Percentiles rank a stretch among this genome's conserved stretches.
Evolutionary conservation across 352 stramenopile species (phyloP).

Genomic region (Pythium apleroticum): DNA sequence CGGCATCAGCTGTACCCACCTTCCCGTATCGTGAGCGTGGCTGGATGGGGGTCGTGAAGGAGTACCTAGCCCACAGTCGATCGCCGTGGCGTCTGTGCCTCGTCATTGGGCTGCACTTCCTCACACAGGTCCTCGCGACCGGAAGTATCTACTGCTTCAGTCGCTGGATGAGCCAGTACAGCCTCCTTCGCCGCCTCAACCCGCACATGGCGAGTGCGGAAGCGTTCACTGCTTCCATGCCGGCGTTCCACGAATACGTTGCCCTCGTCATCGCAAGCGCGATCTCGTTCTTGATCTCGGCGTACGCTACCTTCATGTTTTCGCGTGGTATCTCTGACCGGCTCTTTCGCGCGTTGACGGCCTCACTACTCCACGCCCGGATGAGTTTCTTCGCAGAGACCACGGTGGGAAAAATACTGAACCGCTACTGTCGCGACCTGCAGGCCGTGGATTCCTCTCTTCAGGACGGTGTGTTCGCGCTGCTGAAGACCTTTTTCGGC

Average conservation of each 20-base stretch:
- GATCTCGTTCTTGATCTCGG: conserved; percentile 19
- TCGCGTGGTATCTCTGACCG: conserved; percentile 17
- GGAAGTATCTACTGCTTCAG: conserved; percentile 41
- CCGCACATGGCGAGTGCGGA: conserved; percentile 18
- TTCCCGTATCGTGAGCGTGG: conserved; percentile 13
- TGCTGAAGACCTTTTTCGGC: conserved; percentile 36
- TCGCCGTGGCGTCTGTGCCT: conserved; percentile 27
- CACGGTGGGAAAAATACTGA: conserved; percentile 28
- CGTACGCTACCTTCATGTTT: conserved; percentile 27
- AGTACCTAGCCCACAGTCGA: conserved; percentile 39
- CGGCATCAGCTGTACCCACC: not conserved
- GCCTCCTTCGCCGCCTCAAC: conserved; percentile 3
- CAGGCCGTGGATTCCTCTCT: conserved; percentile 35
- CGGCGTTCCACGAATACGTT: conserved; percentile 26
- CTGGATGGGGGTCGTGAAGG: conserved; percentile 27
- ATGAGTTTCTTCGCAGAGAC: conserved; percentile 32
- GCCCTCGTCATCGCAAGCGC: conserved; percentile 14
- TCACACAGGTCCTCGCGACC: conserved; percentile 36
- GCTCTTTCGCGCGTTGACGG: conserved; percentile 29
- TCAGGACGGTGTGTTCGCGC: conserved; percentile 24
- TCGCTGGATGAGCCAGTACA: conserved; percentile 35
- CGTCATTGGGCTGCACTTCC: conserved; percentile 33
- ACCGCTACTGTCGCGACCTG: conserved; percentile 30
- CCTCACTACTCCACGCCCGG: conserved; percentile 20
- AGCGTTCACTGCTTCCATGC: conserved; percentile 14